These are phyloP conservation scores for Stachybotrys chlorohalonatus DNA, from an alignment of 2,329 filamentous ascomycete genomes.

Conservation along the genomic window DNA sequence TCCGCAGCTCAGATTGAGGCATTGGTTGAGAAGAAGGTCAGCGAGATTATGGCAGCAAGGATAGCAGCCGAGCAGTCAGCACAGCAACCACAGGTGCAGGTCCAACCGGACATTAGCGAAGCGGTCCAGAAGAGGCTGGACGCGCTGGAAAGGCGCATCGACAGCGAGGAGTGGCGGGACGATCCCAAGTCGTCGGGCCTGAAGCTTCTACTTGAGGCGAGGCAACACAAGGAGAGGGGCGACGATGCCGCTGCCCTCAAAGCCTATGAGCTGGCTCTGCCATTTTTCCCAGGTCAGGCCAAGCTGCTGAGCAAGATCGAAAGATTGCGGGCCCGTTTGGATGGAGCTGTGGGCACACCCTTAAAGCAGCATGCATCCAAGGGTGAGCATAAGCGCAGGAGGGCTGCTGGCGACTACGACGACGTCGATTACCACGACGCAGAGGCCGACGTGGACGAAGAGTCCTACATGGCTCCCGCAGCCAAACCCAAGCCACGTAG, in stretches of 20 bases:
- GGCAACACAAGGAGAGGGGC: slow-evolving; percentile 78
- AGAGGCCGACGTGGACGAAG: slow-evolving; percentile 32
- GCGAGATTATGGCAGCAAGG: slow-evolving; percentile 77
- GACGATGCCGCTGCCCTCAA: slow-evolving; percentile 70
- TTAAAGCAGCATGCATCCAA: slow-evolving; percentile 12
- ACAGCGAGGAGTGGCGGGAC: slow-evolving; percentile 50
- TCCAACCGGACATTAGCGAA: slow-evolving; percentile 52
- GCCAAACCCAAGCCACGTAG: slow-evolving; percentile 19
- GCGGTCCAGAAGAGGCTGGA: slow-evolving; percentile 75
- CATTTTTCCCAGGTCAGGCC: slow-evolving; percentile 77
- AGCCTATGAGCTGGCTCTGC: slow-evolving; percentile 78
- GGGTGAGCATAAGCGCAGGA: slow-evolving; percentile 18
- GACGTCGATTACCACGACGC: slow-evolving; percentile 30
- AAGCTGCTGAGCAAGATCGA: slow-evolving; percentile 67
- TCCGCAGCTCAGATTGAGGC: slow-evolving; percentile 76
- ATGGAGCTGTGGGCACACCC: slow-evolving; percentile 9
- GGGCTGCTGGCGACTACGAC: slow-evolving; percentile 18
- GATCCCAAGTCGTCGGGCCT: slow-evolving; percentile 74
- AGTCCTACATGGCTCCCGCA: slow-evolving; percentile 15
- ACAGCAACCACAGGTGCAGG: slow-evolving; percentile 22
- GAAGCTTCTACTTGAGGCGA: slow-evolving; percentile 79
- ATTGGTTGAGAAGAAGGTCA: slow-evolving; percentile 85
- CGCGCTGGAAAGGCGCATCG: slow-evolving; percentile 77
- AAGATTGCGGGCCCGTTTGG: slow-evolving; percentile 46
- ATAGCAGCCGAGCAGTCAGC: slow-evolving; percentile 35